These are phyloP conservation scores for Populus tremula DNA, from an alignment of 345 rosid species.

Conservation along the genomic window DNA sequence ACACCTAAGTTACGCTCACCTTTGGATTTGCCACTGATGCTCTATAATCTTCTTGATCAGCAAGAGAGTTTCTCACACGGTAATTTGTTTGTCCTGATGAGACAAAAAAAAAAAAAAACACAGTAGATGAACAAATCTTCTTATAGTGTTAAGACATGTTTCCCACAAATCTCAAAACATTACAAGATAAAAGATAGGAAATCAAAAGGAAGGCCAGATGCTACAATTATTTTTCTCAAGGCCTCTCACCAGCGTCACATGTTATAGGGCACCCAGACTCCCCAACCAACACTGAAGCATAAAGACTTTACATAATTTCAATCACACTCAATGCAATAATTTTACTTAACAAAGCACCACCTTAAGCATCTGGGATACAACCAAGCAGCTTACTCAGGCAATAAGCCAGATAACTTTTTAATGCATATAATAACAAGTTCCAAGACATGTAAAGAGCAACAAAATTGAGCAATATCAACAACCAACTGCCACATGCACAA, in stretches of 20 bases:
- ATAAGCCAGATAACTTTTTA: background rate
- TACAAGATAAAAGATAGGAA: background rate
- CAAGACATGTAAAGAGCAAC: background rate
- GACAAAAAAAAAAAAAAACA: constrained; percentile 8
- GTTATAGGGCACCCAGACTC: background rate
- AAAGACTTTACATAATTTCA: background rate
- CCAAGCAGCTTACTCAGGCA: background rate
- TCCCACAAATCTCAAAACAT: background rate
- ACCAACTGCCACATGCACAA: background rate
- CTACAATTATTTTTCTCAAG: background rate
- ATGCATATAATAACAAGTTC: background rate
- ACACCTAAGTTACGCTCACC: constrained; percentile 43
- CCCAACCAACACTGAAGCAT: background rate
- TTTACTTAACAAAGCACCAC: background rate
- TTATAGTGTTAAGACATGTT: background rate
- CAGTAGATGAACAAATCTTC: background rate
- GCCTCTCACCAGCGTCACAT: background rate
- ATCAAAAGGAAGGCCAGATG: background rate
- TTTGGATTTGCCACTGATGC: constrained; percentile 35
- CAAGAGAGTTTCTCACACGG: constrained; percentile 32
- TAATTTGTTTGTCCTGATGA: constrained; percentile 49
- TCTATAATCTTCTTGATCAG: constrained; percentile 50
- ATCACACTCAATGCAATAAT: background rate
- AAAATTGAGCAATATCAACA: background rate
- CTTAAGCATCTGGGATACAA: background rate